Base-by-base conservation (phyloP, 176 grass and related monocot species). In the Hordeum marinum region DNA sequence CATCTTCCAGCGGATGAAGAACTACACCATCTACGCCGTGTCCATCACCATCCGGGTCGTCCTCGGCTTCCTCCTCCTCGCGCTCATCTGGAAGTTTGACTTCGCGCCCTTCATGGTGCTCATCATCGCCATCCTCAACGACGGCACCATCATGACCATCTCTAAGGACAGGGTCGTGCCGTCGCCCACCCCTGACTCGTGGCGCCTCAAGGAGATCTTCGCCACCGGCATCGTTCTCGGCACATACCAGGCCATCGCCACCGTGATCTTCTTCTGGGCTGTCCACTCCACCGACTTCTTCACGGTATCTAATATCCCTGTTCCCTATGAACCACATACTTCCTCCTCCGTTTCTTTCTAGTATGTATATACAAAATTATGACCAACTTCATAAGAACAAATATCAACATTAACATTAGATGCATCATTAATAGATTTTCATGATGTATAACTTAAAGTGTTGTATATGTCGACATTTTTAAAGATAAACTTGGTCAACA, bases 81-180 rank as follows among this genome's bases (percentile, higher is more conserved):
- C 92, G 0, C 90, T 97, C 63, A 91, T 97, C 69, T 97, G 95
- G 95, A 75, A 68, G 3, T 97, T 97, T 70, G 88, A 94, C 75
- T 97, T 97, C 76, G 82, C 92, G 14, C 95, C 95, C 0, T 97
- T 97, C 82, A 97, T 97, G 95, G 90, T 97, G 40, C 95, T 97
- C 67, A 93, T 97, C 86, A 94, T 97, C 64, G 90, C 92, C 69
- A 91, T 97, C 40, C 90, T 97, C 69, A 97, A 97, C 39, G 95
- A 97, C 59, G 95, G 95, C 50, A 97, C 95, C 81, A 97, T 97
- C 75, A 93, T 97, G 92, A 97, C 95, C 82, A 97, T 97, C 71
- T 94, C 95, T 60, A 97, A 97, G 84, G 92, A 97, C 80, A 85
- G 92, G 0, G 92, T 97, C 15, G 94, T 88, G 87, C 95, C 95